A percentile compares a stretch with the other conserved stretches of the same genome.
Conservation (phyloP, 2,329 filamentous ascomycete genomes). For the Sodiomyces alkalinus region DNA sequence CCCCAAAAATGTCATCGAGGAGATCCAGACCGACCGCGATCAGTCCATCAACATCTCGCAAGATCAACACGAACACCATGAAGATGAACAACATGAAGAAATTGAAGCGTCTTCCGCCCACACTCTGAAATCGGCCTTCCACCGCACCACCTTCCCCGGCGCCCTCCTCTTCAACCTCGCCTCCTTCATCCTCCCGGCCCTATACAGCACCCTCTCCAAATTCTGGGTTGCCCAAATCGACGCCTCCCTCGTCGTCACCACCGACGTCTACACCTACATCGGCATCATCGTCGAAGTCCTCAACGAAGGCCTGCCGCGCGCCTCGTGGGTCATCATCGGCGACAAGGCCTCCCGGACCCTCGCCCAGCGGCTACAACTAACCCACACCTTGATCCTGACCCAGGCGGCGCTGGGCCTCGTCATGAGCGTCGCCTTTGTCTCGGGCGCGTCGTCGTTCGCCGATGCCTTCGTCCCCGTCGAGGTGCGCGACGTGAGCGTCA, state of each 20-base stretch:
- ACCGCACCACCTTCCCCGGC: slow-evolving; percentile 62
- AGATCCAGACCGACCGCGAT: too few relatives aligned
- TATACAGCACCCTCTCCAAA: too few relatives aligned
- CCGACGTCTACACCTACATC: slow-evolving; percentile 56
- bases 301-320: slow-evolving; percentile 57
- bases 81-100: too few relatives aligned
- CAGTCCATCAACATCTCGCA: too few relatives aligned
- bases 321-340: slow-evolving; percentile 54
- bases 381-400: slow-evolving; percentile 47
- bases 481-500: slow-evolving; percentile 39
- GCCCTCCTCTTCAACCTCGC: slow-evolving; percentile 64
- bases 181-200: too few relatives aligned
- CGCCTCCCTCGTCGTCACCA: slow-evolving; percentile 43
- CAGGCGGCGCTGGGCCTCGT: slow-evolving; percentile 42
- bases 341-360: slow-evolving; percentile 40
- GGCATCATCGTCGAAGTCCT: slow-evolving; percentile 50
- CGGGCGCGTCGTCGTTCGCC: slow-evolving; percentile 38
- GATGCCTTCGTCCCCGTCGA: slow-evolving; percentile 46
- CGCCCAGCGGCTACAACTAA: slow-evolving; percentile 36
- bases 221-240: too few relatives aligned
- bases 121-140: slow-evolving; percentile 53
- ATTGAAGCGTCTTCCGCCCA: too few relatives aligned
- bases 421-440: slow-evolving; percentile 43
- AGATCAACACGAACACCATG: too few relatives aligned
- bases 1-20: too few relatives aligned